These are phyloP conservation scores for Plasmodium gonderi DNA, from an alignment of 169 alveolate genomes.

Conservation along the genomic window DNA sequence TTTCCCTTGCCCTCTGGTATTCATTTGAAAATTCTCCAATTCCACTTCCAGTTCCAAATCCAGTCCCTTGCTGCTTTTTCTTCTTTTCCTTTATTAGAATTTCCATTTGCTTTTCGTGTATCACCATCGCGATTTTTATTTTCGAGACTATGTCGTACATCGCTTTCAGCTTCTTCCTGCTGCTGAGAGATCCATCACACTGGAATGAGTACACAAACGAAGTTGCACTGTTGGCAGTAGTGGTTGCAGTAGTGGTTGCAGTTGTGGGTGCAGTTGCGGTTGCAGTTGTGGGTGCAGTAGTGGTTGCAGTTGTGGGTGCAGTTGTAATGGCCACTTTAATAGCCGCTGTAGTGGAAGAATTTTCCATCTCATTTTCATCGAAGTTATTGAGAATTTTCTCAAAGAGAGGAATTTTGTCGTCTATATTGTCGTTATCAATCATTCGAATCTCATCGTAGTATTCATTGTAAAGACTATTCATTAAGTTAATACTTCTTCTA, in stretches of 20 bases:
- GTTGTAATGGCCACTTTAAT: not conserved
- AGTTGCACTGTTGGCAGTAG: not conserved
- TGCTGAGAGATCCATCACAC: not conserved
- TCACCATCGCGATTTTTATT: slow-evolving; percentile 41
- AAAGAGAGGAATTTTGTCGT: slow-evolving; percentile 17
- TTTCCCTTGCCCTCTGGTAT: not conserved
- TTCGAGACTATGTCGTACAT: slow-evolving; percentile 14
- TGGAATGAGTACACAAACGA: slow-evolving; percentile 18
- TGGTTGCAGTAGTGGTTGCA: not conserved
- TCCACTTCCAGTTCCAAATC: not conserved
- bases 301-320: no score
- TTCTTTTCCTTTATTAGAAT: slow-evolving; percentile 51
- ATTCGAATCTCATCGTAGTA: slow-evolving; percentile 10
- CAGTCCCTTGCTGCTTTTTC: not conserved
- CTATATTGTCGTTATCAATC: slow-evolving; percentile 40
- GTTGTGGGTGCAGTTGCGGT: not conserved
- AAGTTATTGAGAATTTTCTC: slow-evolving; percentile 38
- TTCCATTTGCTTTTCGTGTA: slow-evolving; percentile 73
- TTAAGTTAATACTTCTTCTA: not conserved
- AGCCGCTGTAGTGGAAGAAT: not conserved
- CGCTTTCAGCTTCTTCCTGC: slow-evolving; percentile 8
- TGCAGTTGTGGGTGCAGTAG: not conserved
- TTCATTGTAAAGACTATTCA: slow-evolving; percentile 25
- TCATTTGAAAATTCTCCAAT: not conserved
- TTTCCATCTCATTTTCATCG: not conserved